Evolutionary conservation across 352 stramenopile genomes (phyloP).

Genomic region (Phytophthora meadii): DNA sequence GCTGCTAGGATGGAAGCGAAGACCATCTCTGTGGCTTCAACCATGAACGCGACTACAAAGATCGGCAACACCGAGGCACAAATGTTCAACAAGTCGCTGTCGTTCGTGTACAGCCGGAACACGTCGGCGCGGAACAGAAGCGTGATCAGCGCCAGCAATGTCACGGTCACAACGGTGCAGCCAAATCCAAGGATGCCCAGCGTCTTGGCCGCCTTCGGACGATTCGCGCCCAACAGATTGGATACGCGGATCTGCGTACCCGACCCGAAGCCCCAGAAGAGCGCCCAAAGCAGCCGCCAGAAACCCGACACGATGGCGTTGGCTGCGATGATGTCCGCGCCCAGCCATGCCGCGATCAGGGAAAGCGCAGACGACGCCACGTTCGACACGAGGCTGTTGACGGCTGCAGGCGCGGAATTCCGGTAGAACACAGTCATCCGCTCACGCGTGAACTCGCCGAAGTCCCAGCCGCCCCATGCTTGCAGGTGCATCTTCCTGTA

Average conservation of each 20-base stretch:
- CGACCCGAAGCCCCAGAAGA: conserved; percentile 37
- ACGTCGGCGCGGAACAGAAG: conserved; percentile 33
- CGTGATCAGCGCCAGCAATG: conserved; percentile 25
- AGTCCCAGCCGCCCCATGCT: conserved; percentile 33
- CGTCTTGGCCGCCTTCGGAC: conserved; percentile 32
- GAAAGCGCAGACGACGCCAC: conserved; percentile 30
- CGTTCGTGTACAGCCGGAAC: conserved; percentile 37
- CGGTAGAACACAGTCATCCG: conserved; percentile 38
- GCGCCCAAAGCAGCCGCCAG: conserved; percentile 37
- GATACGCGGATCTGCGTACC: conserved; percentile 38
- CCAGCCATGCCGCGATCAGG: conserved; percentile 30
- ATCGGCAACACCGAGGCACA: conserved; percentile 32
- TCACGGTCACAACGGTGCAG: conserved; percentile 33
- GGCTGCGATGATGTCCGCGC: conserved; percentile 31
- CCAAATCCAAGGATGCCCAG: conserved; percentile 31
- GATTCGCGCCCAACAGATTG: conserved; percentile 35
- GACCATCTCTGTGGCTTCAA: conserved; percentile 40
- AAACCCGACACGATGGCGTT: conserved; percentile 38
- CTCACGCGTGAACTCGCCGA: conserved; percentile 32
- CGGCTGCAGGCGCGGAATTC: conserved; percentile 31
- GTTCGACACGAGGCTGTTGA: conserved; percentile 38
- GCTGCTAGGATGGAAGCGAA: conserved; percentile 35
- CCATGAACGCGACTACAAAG: conserved; percentile 38
- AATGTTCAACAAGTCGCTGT: conserved; percentile 31
- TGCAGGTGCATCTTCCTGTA: conserved; percentile 39